These are phyloP conservation scores for Calonectria ilicicola DNA, from an alignment of 2,329 filamentous ascomycete species.

Conservation along the genomic window DNA sequence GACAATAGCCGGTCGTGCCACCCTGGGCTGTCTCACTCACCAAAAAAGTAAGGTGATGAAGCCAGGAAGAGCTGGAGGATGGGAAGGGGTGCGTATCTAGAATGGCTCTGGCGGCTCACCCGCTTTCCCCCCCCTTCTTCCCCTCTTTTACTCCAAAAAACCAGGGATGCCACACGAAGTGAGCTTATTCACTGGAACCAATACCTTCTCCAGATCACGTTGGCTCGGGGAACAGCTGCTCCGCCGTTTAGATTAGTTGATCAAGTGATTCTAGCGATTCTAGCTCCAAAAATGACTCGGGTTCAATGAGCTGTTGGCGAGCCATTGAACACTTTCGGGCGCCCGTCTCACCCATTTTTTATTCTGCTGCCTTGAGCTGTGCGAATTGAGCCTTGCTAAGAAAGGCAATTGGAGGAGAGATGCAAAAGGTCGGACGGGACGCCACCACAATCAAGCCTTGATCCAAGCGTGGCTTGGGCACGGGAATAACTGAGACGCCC, in stretches of 20 bases:
- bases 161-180: conserved; percentile 11
- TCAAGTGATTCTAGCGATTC: not conserved
- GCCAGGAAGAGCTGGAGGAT: not conserved
- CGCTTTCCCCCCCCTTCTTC: not conserved
- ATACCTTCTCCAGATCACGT: conserved; percentile 4
- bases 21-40: not conserved
- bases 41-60: conserved; percentile 5
- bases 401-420: conserved; percentile 8
- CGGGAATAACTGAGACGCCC: conserved; percentile 17
- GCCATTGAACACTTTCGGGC: not conserved
- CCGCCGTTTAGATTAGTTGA: conserved; percentile 6
- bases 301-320: not conserved
- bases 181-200: conserved; percentile 30
- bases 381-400: conserved; percentile 12
- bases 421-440: conserved; percentile 2
- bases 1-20: not conserved
- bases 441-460: conserved; percentile 2
- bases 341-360: conserved; percentile 13
- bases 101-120: not conserved
- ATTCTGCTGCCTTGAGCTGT: conserved; percentile 35
- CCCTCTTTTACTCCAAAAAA: conserved; percentile 17
- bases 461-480: conserved; percentile 3
- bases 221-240: not conserved
- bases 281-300: conserved; percentile 16
- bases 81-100: not conserved